Base-by-base conservation (phyloP, 805 yeast genomes). In the Clavispora phyllophila region DNA sequence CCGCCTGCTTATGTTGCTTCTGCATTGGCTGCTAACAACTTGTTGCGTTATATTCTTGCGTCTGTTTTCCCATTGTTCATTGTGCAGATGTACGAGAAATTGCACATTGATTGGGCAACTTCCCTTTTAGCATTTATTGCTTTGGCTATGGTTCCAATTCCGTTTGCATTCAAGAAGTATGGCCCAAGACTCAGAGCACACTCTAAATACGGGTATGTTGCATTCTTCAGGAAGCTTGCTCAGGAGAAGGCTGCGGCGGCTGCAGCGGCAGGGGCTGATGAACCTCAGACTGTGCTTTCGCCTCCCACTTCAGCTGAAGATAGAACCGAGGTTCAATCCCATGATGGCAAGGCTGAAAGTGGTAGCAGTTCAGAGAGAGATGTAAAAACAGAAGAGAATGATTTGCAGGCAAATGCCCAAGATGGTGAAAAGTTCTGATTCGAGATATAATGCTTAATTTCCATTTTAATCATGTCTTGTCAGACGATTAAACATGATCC, bases 11-110 rank as follows among this genome's bases (percentile, higher is more conserved):
- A 76, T 26, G 84, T 87, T 18, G 96, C 96, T 0, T 82, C 91
- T n/a, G 91, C 95, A 3, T 62, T 87, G 47, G 96, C 96, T 27
- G 96, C 96, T 12, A 89, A 88, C 65, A 87, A 86, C 60, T 69
- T 89, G 56, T 62, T 82, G 44, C 77, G 96, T 65, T 87, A 87
- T 58, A 51, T 82, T 25, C 60, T 84, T 47, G 87, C 95, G 9
- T 80, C 87, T 6, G 86, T 81, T 17, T 82, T 89, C 72, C 96
- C 96, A 43, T 70, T 89, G 45, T 88, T 89, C 65, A 85, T 89
- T 1, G 76, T 81, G 17, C 96, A 88, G 64, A 86, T 89, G 95
- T 82, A 84, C 66, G 60, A 73, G 15, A 80, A 73, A 35, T 68
- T 89, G 55, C 80, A 80, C 31, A 77, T 82, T 50, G 85, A 78